Conservation (phyloP, 2,329 filamentous ascomycete genomes). For the Boeremia lycopersici region DNA sequence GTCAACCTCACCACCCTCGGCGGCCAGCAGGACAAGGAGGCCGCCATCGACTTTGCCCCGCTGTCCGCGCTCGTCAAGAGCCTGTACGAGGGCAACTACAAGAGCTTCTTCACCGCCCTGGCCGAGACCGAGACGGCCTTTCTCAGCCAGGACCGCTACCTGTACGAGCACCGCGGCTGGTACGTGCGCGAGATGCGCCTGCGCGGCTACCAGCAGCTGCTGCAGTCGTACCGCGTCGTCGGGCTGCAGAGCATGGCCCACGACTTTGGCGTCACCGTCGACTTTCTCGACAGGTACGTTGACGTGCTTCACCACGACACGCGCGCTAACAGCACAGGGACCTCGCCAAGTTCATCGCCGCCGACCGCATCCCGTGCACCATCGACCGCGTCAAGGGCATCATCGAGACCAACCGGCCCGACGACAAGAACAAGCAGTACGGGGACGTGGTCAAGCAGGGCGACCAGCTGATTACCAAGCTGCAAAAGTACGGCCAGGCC, state of each 20-base stretch:
- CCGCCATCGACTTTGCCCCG: conserved; percentile 85
- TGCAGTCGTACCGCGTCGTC: conserved; percentile 96
- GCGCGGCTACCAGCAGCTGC: conserved; percentile 92
- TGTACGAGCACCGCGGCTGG: conserved; percentile 95
- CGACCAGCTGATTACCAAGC: conserved; percentile 96
- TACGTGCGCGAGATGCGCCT: conserved; percentile 98
- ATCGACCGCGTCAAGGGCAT: conserved; percentile 97
- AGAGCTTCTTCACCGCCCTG: conserved; percentile 88
- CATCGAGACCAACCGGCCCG: conserved; percentile 96
- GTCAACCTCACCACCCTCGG: conserved; percentile 90
- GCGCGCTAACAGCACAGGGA: conserved; percentile 63
- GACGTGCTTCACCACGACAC: not conserved
- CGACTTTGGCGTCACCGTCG: conserved; percentile 95
- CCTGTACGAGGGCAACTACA: conserved; percentile 92
- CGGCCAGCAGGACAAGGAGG: conserved; percentile 78
- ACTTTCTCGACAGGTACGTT: conserved; percentile 89
- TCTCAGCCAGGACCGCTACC: conserved; percentile 89
- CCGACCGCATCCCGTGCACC: conserved; percentile 90
- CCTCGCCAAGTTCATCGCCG: conserved; percentile 95
- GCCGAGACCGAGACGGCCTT: conserved; percentile 92
- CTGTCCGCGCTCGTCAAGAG: conserved; percentile 87
- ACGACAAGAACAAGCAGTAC: conserved; percentile 99
- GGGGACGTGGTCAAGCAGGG: conserved; percentile 97
- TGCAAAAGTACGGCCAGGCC: conserved; percentile 98
- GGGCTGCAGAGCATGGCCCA: conserved; percentile 96